Percentiles rank a stretch among this genome's conserved stretches.
phyloP scores from a whole-genome alignment of 495 filamentous ascomycete species.

The Tuber indicum region DNA sequence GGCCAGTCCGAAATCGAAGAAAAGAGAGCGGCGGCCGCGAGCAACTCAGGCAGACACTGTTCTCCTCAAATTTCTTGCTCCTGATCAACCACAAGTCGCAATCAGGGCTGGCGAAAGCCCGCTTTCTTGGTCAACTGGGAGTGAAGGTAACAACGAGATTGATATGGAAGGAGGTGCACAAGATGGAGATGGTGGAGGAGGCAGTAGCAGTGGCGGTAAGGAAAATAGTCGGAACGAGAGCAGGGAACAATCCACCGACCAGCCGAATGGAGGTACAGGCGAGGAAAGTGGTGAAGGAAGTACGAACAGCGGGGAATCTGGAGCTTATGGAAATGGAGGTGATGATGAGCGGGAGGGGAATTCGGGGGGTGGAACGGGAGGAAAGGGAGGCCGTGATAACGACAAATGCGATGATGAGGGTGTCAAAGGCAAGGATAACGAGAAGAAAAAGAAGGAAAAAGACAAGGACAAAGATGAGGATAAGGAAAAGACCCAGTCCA shows the following conservation, averaged over 20 bases:
- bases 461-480: conserved; percentile 12
- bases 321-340: conserved; percentile 21
- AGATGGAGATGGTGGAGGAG: conserved; percentile 36
- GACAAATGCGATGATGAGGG: conserved; percentile 10
- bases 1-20: conserved; percentile 4
- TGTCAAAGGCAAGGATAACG: conserved; percentile 7
- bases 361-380: conserved; percentile 21
- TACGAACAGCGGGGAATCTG: conserved; percentile 16
- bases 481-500: background rate
- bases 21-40: conserved; percentile 9
- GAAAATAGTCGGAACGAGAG: conserved; percentile 18
- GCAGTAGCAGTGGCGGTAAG: conserved; percentile 12
- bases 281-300: conserved; percentile 5
- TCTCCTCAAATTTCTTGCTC: conserved; percentile 50
- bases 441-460: conserved; percentile 24
- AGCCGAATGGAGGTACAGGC: conserved; percentile 9
- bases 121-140: conserved; percentile 42
- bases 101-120: conserved; percentile 32
- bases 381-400: conserved; percentile 16
- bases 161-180: conserved; percentile 41
- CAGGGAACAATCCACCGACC: conserved; percentile 31
- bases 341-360: conserved; percentile 23
- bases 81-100: conserved; percentile 48
- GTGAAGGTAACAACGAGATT: conserved; percentile 39
- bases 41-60: conserved; percentile 51